A percentile compares a stretch with the other conserved stretches of the same genome.
Evolutionary conservation across 73 alveolate genomes (phyloP).

Genomic region (Stentor coeruleus): DNA sequence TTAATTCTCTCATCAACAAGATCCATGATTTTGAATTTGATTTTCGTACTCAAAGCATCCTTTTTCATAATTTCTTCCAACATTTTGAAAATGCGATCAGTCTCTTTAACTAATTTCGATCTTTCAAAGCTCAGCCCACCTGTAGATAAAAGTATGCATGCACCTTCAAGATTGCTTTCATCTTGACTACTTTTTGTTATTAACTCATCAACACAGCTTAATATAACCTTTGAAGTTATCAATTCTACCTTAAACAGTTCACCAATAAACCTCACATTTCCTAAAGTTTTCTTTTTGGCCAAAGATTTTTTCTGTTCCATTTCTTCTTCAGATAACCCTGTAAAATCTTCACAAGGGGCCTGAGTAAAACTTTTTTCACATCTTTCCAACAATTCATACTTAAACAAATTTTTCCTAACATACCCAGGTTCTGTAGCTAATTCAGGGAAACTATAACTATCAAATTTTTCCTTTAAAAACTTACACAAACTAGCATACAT

Average conservation of each 20-base stretch:
- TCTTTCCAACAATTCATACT: neutral
- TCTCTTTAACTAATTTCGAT: neutral
- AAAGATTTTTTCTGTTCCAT: neutral
- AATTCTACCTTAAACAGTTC: conserved; percentile 9
- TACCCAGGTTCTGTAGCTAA: neutral
- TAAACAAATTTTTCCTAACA: neutral
- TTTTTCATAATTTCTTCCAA: neutral
- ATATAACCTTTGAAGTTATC: neutral
- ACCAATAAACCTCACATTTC: conserved; percentile 13
- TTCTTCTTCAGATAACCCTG: neutral
- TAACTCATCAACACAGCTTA: neutral
- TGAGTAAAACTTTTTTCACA: neutral
- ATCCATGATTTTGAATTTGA: conserved; percentile 13
- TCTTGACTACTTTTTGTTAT: neutral
- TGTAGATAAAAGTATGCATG: conserved; percentile 8
- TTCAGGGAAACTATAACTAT: neutral
- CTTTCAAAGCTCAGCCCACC: conserved; percentile 17
- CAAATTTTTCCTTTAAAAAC: neutral
- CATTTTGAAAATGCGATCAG: neutral
- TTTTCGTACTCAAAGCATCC: neutral
- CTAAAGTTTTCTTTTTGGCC: conserved; percentile 16
- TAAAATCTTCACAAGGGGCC: neutral
- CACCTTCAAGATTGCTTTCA: conserved; percentile 19
- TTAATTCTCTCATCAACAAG: neutral
- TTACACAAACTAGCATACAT: conserved; percentile 23